Evolutionary conservation across 495 filamentous ascomycete species (phyloP), one percentile per base, ranked within the genome.

Genomic region (Penicillium tannophilum): DNA sequence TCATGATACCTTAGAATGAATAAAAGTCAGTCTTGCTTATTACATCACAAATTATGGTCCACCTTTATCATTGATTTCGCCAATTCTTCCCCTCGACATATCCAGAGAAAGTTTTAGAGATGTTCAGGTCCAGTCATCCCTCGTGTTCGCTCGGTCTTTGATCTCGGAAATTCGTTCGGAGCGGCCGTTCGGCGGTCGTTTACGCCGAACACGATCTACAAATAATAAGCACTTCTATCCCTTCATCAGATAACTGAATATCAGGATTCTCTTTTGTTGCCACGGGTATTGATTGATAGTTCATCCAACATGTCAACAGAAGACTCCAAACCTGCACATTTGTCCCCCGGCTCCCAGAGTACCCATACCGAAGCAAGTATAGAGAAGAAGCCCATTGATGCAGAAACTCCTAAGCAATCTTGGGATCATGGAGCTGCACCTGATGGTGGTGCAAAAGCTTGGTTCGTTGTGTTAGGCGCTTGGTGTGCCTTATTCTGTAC

Each of bases 381-480:
- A 9, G 31, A 35, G 19, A 14, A 4, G 3, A 36, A 36, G n/a
- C 7, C 9, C 17, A 36, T 11, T 11, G 26, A 51, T 1, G 7
- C 9, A 1, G 48, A 36, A 17, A 7, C 16, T 16, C 31, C 48
- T 23, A 51, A 51, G 10, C 10, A 16, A 16, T 6, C 10, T 14
- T 41, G 31, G 31, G 5, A 16, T 6, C 23, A 28, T 12, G 35
- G 26, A 12, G 16, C 14, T 0, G 51, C 51, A 9, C 51, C 35
- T 16, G 51, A 53, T 53, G 51, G 51, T 1, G 51, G 51, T 16
- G 2, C 41, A 12, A 35, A 19, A 8, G 78, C 78, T 4, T 81
- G 78, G 79, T 54, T 74, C 6, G 71, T 72, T 23, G 70, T 79
- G 11, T 53, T 72, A 0, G 79, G 77, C 19, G 71, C 68, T 1